phyloP scores from a whole-genome alignment of 179 eudicot genomes.

The Patellifolia procumbens region DNA sequence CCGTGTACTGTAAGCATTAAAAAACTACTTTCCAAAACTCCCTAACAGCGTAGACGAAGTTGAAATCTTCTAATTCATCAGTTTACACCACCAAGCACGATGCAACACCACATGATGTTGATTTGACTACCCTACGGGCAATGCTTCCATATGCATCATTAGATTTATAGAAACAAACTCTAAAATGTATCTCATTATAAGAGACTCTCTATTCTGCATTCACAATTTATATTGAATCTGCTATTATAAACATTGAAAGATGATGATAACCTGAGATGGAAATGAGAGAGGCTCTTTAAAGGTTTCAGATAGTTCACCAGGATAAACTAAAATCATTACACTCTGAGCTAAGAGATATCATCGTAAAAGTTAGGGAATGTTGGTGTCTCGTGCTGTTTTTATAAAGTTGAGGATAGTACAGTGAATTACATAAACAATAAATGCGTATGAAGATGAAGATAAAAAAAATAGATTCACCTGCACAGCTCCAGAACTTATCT shows the following conservation, averaged over 20 bases:
- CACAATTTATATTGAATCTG: not conserved
- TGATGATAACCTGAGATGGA: too few relatives aligned
- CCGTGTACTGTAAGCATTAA: too few relatives aligned
- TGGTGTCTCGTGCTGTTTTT: not conserved
- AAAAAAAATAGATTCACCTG: constrained; percentile 1
- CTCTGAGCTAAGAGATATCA: not conserved
- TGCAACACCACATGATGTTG: not conserved
- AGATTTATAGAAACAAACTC: not conserved
- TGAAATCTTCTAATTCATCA: too few relatives aligned
- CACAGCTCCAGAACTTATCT: constrained; percentile 5
- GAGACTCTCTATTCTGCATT: not conserved
- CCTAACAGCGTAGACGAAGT: too few relatives aligned
- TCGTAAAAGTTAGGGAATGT: not conserved
- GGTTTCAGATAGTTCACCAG: not conserved
- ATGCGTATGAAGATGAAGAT: too few relatives aligned
- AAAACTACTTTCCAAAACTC: too few relatives aligned
- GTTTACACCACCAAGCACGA: too few relatives aligned
- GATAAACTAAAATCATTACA: not conserved
- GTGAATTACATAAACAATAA: not conserved
- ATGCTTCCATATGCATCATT: not conserved
- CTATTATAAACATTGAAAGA: not conserved
- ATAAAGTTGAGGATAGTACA: not conserved
- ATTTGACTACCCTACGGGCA: not conserved
- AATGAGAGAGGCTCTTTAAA: not conserved
- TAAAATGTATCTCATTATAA: not conserved